phyloP scores from a whole-genome alignment of 805 yeast species.

The Wickerhamiella alocasiicola region DNA sequence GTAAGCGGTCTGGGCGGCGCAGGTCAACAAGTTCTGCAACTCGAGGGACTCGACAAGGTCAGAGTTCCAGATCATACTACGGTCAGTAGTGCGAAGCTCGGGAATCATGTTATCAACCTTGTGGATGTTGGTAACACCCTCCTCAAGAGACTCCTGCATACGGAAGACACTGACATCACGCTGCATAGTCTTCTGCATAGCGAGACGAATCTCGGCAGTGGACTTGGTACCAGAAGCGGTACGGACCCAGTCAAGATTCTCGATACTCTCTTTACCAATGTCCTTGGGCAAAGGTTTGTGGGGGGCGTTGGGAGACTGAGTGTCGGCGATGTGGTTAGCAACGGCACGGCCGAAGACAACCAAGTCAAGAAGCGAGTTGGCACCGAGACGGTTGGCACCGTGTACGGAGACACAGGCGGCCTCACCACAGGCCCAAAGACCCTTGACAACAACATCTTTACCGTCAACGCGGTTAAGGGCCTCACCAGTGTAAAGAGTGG shows the following conservation, averaged over 20 bases:
- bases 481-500: constrained; percentile 96
- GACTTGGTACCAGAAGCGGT: constrained; percentile 68
- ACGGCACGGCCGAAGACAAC: constrained; percentile 99
- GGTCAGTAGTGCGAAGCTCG: constrained; percentile 77
- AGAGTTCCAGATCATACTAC: constrained; percentile 98
- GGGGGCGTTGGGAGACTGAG: constrained; percentile 79
- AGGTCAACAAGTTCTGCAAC: constrained; percentile 88
- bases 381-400: constrained; percentile 99
- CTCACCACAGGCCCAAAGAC: constrained; percentile 95
- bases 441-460: constrained; percentile 82
- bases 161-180: constrained; percentile 94
- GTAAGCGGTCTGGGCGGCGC: constrained; percentile 91
- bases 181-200: constrained; percentile 96
- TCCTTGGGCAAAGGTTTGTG: constrained; percentile 73
- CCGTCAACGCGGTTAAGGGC: constrained; percentile 78
- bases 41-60: constrained; percentile 94
- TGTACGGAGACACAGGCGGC: constrained; percentile 98
- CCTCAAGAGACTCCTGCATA: constrained; percentile 80
- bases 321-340: constrained; percentile 77
- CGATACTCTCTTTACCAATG: constrained; percentile 79
- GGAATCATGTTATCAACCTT: constrained; percentile 61
- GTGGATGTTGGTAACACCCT: constrained; percentile 71
- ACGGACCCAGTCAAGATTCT: constrained; percentile 79
- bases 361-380: constrained; percentile 89
- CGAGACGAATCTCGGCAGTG: constrained; percentile 79